Evolutionary conservation across 257 asterid genomes (phyloP).

Genomic region (Plectranthus barbatus): DNA sequence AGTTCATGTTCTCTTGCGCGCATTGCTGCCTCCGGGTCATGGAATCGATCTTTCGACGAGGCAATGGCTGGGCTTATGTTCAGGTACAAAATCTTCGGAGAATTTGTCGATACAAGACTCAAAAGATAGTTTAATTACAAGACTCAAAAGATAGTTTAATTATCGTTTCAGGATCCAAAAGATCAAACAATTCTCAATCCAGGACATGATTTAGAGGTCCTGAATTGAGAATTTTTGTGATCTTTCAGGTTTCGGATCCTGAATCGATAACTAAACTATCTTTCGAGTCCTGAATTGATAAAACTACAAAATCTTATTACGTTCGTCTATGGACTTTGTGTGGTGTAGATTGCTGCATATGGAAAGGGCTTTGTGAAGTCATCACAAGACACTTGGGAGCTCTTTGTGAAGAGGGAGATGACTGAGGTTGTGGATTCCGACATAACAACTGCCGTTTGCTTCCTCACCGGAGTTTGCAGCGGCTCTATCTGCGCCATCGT

Average conservation of each 20-base stretch:
- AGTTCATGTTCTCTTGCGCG: conserved; percentile 97
- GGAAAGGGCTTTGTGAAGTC: conserved; percentile 84
- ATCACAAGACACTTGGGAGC: conserved; percentile 94
- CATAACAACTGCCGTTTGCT: conserved; percentile 85
- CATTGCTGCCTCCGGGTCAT: conserved; percentile 81
- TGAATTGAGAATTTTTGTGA: too few species aligned
- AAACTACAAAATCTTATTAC: too few species aligned
- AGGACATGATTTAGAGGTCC: too few species aligned
- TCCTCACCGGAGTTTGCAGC: conserved; percentile 87
- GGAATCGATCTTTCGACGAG: conserved; percentile 76
- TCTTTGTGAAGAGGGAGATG: conserved; percentile 65
- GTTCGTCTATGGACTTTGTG: neutral
- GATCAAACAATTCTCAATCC: too few species aligned
- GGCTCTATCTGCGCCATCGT: conserved; percentile 81
- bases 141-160: too few species aligned
- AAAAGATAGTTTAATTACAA: too few species aligned
- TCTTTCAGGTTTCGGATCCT: too few species aligned
- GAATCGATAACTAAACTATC: too few species aligned
- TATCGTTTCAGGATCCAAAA: too few species aligned
- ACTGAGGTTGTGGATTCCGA: conserved; percentile 83
- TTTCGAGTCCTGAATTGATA: too few species aligned
- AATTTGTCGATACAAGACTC: too few species aligned
- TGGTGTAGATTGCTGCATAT: conserved; percentile 75
- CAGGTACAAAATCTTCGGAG: too few species aligned
- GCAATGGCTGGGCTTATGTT: conserved; percentile 98